Conservation (phyloP, 208 protist genomes). For the Jaenimonas drosophilae region DNA sequence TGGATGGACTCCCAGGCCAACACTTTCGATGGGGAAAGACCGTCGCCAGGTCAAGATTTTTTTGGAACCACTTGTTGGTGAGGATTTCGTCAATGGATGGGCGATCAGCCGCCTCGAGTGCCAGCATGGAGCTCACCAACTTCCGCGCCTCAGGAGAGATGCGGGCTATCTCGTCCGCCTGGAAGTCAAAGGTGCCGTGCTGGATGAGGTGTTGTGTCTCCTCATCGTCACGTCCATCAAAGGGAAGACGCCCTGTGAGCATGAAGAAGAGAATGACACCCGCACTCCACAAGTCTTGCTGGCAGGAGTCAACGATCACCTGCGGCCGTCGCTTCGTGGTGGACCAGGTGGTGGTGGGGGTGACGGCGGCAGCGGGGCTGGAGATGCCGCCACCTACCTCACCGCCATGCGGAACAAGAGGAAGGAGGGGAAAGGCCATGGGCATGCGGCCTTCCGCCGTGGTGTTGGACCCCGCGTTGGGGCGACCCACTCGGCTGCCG, state of each 20-base stretch:
- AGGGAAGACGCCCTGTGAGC: constrained; percentile 95
- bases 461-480: no score
- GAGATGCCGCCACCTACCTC: no score
- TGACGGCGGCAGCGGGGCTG: not conserved
- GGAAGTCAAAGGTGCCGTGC: constrained; percentile 31
- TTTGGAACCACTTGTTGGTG: constrained; percentile 71
- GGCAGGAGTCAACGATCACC: constrained; percentile 52
- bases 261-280: constrained; percentile 92
- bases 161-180: constrained; percentile 53
- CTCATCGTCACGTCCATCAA: constrained; percentile 91
- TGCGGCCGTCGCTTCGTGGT: not conserved
- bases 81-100: constrained; percentile 83
- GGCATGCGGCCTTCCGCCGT: no score
- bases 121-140: constrained; percentile 71
- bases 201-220: constrained; percentile 89
- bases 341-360: not conserved
- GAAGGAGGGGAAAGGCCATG: no score
- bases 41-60: constrained; percentile 29
- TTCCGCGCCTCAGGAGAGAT: constrained; percentile 51
- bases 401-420: no score
- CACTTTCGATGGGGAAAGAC: constrained; percentile 72
- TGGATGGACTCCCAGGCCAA: no score
- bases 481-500: no score
- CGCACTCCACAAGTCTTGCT: constrained; percentile 88
- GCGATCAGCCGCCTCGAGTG: constrained; percentile 71